Evolutionary conservation across 768 basidiomycete species (phyloP).

Genomic region (Lanmaoa pseudosensibilis): DNA sequence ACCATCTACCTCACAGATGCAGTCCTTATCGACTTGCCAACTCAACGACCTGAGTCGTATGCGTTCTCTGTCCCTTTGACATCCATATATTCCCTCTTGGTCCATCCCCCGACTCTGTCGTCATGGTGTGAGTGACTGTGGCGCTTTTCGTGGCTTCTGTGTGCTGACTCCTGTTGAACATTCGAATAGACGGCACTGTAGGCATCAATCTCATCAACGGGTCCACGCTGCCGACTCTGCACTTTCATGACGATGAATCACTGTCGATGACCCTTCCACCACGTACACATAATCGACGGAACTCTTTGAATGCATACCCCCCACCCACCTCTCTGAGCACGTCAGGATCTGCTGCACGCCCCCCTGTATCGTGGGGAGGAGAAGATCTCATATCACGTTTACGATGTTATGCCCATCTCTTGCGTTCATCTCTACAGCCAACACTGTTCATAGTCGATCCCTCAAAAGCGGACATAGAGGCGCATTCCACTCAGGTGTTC

Average conservation of each 20-base stretch:
- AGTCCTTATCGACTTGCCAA: conserved; percentile 82
- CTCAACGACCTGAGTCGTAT: conserved; percentile 83
- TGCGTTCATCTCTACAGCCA: conserved; percentile 84
- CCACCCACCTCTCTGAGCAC: conserved; percentile 55
- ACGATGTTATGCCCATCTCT: conserved; percentile 71
- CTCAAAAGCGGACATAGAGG: conserved; percentile 86
- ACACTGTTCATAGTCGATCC: conserved; percentile 91
- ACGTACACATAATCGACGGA: conserved; percentile 36
- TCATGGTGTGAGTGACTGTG: conserved; percentile 68
- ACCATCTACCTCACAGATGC: conserved; percentile 51
- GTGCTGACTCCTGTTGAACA: background rate
- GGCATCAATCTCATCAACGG: conserved; percentile 87
- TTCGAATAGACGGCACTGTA: conserved; percentile 72
- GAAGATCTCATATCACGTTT: conserved; percentile 82
- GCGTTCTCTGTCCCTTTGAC: conserved; percentile 93
- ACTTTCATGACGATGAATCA: conserved; percentile 98
- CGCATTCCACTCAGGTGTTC: conserved; percentile 83
- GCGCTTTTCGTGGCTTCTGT: background rate
- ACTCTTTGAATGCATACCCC: conserved; percentile 55
- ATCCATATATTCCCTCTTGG: conserved; percentile 85
- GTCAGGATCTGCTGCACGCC: conserved; percentile 41
- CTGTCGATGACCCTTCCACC: conserved; percentile 61
- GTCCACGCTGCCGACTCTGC: conserved; percentile 81
- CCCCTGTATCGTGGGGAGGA: conserved; percentile 74
- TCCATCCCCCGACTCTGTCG: conserved; percentile 79